Evolutionary conservation across 2,329 filamentous ascomycete genomes (phyloP).

Genomic region (Colletotrichum horii): DNA sequence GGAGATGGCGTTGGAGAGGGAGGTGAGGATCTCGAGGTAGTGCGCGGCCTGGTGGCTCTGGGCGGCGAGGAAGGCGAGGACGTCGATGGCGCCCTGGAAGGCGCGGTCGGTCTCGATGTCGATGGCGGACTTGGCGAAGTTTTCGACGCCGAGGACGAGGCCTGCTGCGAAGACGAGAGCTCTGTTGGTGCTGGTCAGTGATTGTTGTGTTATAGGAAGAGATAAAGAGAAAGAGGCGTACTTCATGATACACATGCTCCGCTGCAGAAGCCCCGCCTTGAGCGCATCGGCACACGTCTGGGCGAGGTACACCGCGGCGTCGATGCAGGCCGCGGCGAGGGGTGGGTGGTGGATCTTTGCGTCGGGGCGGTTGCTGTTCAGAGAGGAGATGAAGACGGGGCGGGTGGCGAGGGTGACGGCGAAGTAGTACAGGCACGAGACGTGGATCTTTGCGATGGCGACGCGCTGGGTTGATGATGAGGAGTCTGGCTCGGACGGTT

Average conservation of each 20-base stretch:
- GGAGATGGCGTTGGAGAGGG: conserved; percentile 48
- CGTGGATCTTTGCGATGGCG: neutral
- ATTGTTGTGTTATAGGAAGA: no score
- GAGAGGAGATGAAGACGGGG: neutral
- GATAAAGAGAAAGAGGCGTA: neutral
- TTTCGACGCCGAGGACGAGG: conserved; percentile 60
- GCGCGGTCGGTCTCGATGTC: conserved; percentile 51
- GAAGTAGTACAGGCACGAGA: neutral
- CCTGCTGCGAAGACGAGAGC: conserved; percentile 62
- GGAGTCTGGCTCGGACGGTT: conserved; percentile 37
- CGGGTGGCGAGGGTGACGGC: neutral
- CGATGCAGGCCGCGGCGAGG: conserved; percentile 58
- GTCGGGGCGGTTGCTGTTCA: neutral
- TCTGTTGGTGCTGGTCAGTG: conserved; percentile 21
- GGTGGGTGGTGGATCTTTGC: neutral
- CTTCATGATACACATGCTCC: neutral
- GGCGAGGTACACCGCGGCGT: neutral
- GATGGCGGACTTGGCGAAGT: conserved; percentile 53
- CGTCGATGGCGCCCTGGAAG: conserved; percentile 54
- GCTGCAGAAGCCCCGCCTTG: neutral
- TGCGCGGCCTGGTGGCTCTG: conserved; percentile 57
- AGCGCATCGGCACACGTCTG: neutral
- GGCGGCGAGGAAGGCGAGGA: conserved; percentile 43
- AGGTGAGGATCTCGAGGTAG: conserved; percentile 60
- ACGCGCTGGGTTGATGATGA: neutral